A percentile compares a stretch with the other conserved stretches of the same genome.
Conservation (phyloP, 768 basidiomycete genomes). For the Chalciporus sphaerocephalus region DNA sequence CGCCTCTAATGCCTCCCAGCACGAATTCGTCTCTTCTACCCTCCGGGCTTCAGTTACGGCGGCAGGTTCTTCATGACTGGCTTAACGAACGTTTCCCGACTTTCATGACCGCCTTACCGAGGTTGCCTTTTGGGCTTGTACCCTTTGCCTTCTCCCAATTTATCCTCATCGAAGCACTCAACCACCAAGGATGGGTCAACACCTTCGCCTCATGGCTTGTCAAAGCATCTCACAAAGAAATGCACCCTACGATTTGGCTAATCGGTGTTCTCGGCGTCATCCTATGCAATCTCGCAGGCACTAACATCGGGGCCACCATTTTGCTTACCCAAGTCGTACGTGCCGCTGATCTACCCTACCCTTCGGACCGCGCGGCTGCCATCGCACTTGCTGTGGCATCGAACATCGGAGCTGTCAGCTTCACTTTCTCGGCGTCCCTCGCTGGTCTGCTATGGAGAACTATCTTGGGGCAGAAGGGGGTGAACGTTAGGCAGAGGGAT, state of each 20-base stretch:
- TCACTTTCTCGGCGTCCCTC: slow-evolving; percentile 83
- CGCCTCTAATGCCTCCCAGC: too few species aligned
- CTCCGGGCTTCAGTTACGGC: background rate
- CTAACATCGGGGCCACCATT: slow-evolving; percentile 90
- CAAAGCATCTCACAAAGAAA: slow-evolving; percentile 38
- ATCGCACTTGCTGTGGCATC: slow-evolving; percentile 79
- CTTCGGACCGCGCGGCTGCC: slow-evolving; percentile 50
- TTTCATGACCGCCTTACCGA: slow-evolving; percentile 55
- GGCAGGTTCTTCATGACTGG: background rate
- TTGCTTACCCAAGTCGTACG: slow-evolving; percentile 77
- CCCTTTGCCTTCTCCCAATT: slow-evolving; percentile 95
- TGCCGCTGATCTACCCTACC: slow-evolving; percentile 34
- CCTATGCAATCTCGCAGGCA: slow-evolving; percentile 78
- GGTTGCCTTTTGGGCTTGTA: slow-evolving; percentile 75
- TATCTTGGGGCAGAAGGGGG: slow-evolving; percentile 71
- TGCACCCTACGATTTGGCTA: slow-evolving; percentile 55
- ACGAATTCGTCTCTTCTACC: background rate
- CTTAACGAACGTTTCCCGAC: slow-evolving; percentile 58
- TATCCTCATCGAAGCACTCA: slow-evolving; percentile 83
- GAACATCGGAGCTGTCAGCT: slow-evolving; percentile 88
- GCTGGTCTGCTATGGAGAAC: slow-evolving; percentile 82
- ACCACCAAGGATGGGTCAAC: slow-evolving; percentile 81
- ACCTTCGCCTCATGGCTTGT: slow-evolving; percentile 71
- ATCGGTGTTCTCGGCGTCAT: slow-evolving; percentile 70
- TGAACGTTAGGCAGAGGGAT: slow-evolving; percentile 51